Conservation (phyloP, 768 basidiomycete genomes). For the Sarcodon sp. region DNA sequence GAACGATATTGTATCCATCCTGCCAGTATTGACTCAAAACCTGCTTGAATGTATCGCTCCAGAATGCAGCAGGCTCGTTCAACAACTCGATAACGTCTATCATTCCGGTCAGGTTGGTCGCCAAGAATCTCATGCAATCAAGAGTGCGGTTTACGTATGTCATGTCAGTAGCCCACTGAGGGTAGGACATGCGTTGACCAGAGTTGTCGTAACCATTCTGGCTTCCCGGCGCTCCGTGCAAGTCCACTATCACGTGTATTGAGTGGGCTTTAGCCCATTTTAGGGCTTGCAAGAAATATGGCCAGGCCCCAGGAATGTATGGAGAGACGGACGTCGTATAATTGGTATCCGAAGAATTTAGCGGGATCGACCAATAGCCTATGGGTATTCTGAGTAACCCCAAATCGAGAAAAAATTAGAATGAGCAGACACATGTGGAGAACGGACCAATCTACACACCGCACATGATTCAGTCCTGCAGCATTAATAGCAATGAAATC, state of each 20-base stretch:
- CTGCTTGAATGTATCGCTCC: conserved; percentile 24
- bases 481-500: conserved; percentile 54
- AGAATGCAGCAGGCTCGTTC: conserved; percentile 57
- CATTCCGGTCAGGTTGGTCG: conserved; percentile 36
- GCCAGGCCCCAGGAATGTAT: conserved; percentile 52
- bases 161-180: conserved; percentile 37
- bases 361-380: conserved; percentile 72
- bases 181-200: conserved; percentile 42
- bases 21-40: conserved; percentile 42
- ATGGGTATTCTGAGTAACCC: conserved; percentile 40
- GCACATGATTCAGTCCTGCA: conserved; percentile 62
- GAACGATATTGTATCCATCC: conserved; percentile 46
- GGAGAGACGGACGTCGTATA: conserved; percentile 30
- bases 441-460: conserved; percentile 23
- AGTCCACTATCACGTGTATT: conserved; percentile 62
- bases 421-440: background rate
- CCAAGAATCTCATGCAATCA: conserved; percentile 43
- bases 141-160: conserved; percentile 41
- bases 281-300: conserved; percentile 51
- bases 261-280: conserved; percentile 49
- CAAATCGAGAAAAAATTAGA: background rate
- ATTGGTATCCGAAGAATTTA: conserved; percentile 40
- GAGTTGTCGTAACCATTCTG: conserved; percentile 65
- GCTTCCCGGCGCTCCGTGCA: conserved; percentile 60
- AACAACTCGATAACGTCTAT: conserved; percentile 55